Evolutionary conservation across 2,329 filamentous ascomycete species (phyloP), one percentile per base, ranked within the genome.

Genomic region (Keithomyces neogunnii): DNA sequence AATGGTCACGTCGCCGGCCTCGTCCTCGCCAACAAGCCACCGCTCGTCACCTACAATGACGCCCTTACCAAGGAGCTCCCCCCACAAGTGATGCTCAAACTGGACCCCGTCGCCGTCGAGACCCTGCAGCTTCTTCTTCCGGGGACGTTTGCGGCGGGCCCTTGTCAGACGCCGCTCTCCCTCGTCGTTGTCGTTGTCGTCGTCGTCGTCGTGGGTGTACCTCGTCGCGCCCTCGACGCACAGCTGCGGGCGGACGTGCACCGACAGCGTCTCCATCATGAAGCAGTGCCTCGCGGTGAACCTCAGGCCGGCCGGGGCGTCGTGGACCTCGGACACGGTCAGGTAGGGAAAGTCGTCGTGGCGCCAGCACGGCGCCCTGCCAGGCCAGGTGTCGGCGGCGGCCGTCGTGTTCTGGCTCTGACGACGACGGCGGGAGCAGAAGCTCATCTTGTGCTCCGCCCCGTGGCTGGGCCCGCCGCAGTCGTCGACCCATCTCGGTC

Each of bases 11-110:
- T 73, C 70, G 33, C 76, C 71, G 7, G 68, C 60, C 1, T 57
- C 55, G 59, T 80, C 81, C 65, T 84, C 77, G 0, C 82, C 81
- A 9, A 85, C 63, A n/a, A 85, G 49, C 73, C 80, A 84, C 50
- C 78, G 65, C 62, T 85, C 81, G 54, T 82, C 78, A 1, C 81
- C 82, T 36, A 66, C 73, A 13, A 85, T 77, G 53, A 70, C 71
- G 1, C 78, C 80, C 57, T 73, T 77, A 1, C 62, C 71, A 45
- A 78, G 64, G 35, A 85, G 60, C 59, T 77, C 68, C 26, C 62
- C 60, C 68, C 75, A 77, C 48, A 78, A 63, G 4, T 66, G 64
- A 35, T 73, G 67, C 3, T 59, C 56, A 45, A 79, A 73, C 47
- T 69, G 65, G 28, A 49, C n/a, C 36, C 35, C 45, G 33, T 47